Conservation (phyloP, 371 early-diverging fungal genomes). For the Mortierella sp. region DNA sequence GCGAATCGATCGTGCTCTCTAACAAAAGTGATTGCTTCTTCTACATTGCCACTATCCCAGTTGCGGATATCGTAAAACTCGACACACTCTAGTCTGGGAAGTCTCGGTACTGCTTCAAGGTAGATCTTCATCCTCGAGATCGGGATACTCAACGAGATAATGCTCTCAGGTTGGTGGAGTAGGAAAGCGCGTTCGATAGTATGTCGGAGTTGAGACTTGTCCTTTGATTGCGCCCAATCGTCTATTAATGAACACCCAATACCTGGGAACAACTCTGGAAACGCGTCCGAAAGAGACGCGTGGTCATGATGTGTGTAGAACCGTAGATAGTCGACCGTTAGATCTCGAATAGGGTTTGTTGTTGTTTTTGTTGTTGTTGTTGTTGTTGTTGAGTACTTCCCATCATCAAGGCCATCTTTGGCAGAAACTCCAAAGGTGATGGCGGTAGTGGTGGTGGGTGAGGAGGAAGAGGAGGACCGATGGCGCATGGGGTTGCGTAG, state of each 20-base stretch:
- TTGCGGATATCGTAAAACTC: conserved; percentile 19
- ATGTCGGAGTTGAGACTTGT: conserved; percentile 14
- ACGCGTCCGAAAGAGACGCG: conserved; percentile 19
- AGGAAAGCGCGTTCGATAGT: conserved; percentile 25
- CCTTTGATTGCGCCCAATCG: conserved; percentile 21
- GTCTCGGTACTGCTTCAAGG: conserved; percentile 16
- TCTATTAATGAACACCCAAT: conserved; percentile 22
- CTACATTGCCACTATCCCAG: neutral
- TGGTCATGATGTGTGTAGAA: conserved; percentile 31
- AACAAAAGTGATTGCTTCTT: conserved; percentile 22
- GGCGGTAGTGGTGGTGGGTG: too few relatives aligned
- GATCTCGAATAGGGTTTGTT: neutral
- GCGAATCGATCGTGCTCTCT: conserved; percentile 8
- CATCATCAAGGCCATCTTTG: neutral
- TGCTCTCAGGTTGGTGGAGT: conserved; percentile 21
- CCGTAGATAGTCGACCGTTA: conserved; percentile 32
- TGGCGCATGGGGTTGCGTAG: conserved; percentile 7
- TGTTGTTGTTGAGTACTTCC: neutral
- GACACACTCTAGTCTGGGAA: conserved; percentile 12
- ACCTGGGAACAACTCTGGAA: conserved; percentile 28
- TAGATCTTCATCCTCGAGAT: conserved; percentile 7
- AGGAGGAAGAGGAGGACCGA: neutral
- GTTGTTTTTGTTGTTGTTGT: neutral
- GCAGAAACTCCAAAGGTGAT: too few relatives aligned
- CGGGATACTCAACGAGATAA: conserved; percentile 17